phyloP scores from a whole-genome alignment of 495 filamentous ascomycete species.

The Lasiosphaeria ovina region DNA sequence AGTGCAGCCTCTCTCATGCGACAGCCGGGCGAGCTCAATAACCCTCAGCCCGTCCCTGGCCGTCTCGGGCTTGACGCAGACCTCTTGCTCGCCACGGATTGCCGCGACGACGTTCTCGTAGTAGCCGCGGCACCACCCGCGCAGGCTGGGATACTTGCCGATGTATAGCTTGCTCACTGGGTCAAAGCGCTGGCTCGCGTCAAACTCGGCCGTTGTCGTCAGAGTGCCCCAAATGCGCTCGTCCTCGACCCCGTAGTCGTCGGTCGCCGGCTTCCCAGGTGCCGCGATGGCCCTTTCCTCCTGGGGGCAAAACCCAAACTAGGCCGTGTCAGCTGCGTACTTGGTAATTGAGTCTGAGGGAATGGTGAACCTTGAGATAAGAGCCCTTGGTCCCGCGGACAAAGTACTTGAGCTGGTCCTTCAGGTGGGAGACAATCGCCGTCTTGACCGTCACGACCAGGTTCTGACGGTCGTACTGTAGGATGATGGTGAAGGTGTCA shows the following conservation, averaged over 20 bases:
- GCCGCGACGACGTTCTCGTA: slow-evolving; percentile 61
- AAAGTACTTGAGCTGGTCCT: slow-evolving; percentile 65
- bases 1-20: slow-evolving; percentile 25
- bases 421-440: slow-evolving; percentile 59
- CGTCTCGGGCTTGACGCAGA: slow-evolving; percentile 61
- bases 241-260: slow-evolving; percentile 57
- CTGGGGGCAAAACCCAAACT: slow-evolving; percentile 64
- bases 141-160: slow-evolving; percentile 35
- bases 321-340: neutral
- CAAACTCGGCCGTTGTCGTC: slow-evolving; percentile 30
- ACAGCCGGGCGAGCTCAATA: slow-evolving; percentile 63
- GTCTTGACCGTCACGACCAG: slow-evolving; percentile 46
- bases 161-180: slow-evolving; percentile 23
- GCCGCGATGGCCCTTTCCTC: slow-evolving; percentile 61
- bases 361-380: slow-evolving; percentile 53
- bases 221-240: slow-evolving; percentile 35
- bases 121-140: slow-evolving; percentile 60
- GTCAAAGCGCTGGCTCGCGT: slow-evolving; percentile 24
- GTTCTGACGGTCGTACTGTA: slow-evolving; percentile 36
- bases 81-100: slow-evolving; percentile 27
- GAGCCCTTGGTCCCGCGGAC: slow-evolving; percentile 66
- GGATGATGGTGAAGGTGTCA: slow-evolving; percentile 38
- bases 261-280: slow-evolving; percentile 42
- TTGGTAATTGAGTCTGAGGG: neutral
- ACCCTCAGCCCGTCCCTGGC: slow-evolving; percentile 60